These are phyloP conservation scores for Cardiospermum halicacabum DNA, from an alignment of 345 rosid species.

Conservation along the genomic window DNA sequence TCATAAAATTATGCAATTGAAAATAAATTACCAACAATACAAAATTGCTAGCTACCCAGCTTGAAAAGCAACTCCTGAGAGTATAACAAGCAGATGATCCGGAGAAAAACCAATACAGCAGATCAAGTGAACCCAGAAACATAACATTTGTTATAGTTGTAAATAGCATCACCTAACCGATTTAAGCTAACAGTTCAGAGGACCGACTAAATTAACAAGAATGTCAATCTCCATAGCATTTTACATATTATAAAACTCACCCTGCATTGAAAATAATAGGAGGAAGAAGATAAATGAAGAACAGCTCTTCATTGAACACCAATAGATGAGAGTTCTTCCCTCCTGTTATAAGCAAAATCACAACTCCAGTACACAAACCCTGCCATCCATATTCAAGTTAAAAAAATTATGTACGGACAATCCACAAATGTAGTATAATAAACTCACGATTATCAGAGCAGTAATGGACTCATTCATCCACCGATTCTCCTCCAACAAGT, in stretches of 20 bases:
- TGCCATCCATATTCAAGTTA: slow-evolving; percentile 18
- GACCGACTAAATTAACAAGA: neutral
- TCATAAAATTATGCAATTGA: neutral
- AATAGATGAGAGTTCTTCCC: slow-evolving; percentile 81
- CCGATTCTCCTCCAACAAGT: slow-evolving; percentile 69
- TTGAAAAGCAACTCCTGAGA: neutral
- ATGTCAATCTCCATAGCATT: neutral
- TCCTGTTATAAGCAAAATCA: slow-evolving; percentile 69
- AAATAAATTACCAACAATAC: neutral
- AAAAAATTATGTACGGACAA: neutral
- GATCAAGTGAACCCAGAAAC: neutral
- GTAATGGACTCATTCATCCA: slow-evolving; percentile 98
- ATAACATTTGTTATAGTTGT: neutral
- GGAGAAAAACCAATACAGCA: neutral
- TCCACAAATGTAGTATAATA: neutral
- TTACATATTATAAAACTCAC: slow-evolving; percentile 31
- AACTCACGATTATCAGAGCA: slow-evolving; percentile 76
- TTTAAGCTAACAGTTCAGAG: neutral
- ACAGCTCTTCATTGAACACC: slow-evolving; percentile 93
- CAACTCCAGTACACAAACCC: slow-evolving; percentile 88
- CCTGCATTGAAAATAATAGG: slow-evolving; percentile 98
- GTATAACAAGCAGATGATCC: neutral
- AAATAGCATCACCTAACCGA: neutral
- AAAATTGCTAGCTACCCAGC: neutral
- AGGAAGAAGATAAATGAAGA: slow-evolving; percentile 97